Evolutionary conservation across 169 alveolate genomes (phyloP).

Genomic region (Plasmodium blacklocki): DNA sequence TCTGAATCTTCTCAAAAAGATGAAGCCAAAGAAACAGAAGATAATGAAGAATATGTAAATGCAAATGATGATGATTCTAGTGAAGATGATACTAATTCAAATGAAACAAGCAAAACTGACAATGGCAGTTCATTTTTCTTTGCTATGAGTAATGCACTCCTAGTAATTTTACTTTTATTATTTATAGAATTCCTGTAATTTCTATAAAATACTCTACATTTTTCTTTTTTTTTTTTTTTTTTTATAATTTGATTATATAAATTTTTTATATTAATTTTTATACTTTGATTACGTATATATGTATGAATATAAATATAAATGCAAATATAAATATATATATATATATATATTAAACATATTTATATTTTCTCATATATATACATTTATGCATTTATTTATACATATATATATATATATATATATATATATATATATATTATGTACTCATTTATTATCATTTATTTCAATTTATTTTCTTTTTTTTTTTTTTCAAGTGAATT

Average conservation of each 20-base stretch:
- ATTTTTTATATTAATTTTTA: too few species aligned
- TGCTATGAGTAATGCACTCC: slow-evolving; percentile 6
- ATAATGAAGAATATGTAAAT: background rate
- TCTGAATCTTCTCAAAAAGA: background rate
- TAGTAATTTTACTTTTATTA: slow-evolving; percentile 6
- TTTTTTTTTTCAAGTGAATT: too few species aligned
- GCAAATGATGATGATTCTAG: background rate
- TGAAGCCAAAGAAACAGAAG: slow-evolving; percentile 1
- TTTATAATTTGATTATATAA: background rate
- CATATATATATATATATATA: too few species aligned
- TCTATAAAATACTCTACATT: background rate
- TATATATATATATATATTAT: too few species aligned
- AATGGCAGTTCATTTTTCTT: slow-evolving; percentile 20
- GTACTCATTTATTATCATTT: too few species aligned
- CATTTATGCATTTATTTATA: too few species aligned
- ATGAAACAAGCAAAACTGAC: background rate
- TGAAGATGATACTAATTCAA: background rate
- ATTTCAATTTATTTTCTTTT: too few species aligned
- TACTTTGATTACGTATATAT: too few species aligned
- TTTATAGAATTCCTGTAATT: slow-evolving; percentile 12
- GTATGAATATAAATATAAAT: too few species aligned
- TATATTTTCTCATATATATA: too few species aligned
- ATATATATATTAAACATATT: too few species aligned
- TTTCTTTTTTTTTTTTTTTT: slow-evolving; percentile 17
- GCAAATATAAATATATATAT: too few species aligned